Base-by-base conservation (phyloP, 2,329 filamentous ascomycete species). In the Cladophialophora exuberans region DNA sequence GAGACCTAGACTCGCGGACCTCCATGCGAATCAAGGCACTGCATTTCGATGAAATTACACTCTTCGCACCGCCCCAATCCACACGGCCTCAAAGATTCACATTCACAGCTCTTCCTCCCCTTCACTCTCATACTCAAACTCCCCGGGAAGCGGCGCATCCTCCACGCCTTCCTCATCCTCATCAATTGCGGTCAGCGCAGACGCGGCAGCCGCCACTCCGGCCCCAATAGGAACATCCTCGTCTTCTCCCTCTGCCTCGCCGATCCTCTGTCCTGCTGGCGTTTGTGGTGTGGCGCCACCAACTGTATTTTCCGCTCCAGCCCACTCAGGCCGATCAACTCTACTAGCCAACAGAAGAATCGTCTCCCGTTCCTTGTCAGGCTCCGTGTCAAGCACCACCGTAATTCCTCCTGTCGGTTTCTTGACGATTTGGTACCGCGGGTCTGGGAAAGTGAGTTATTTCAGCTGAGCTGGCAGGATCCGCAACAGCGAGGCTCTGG, bases 271-370 rank as follows among this genome's bases (percentile, higher is more conserved):
- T 11, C 59, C 57, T 23, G 61, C 61, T 13, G 63, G 61, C 9
- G 65, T 63, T 17, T 66, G 59, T 6, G 66, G 39, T 25, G 65
- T 6, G 65, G 61, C 61, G 33, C 60, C 63, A 31, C 46, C 57
- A 57, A 52, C 30, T 15, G 38, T 59, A 28, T 62, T 61, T 4
- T 61, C 63, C 31, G 63, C n/a, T n/a, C n/a, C 66, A 36, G 61
- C 62, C 4, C 61, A 61, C 45, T 63, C 65, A 28, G 60, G 58
- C 5, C 68, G 18, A 39, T 73, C 72, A 55, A 63, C 74, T 69
- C 95, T 96, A 81, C 92, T 94, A 36, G 95, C 83, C 77, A 95
- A 96, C 72, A 97, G 85, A 71, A 97, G 94, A 43, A 99, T 82
- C 6, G 94, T 81, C 15, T 85, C 78, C 71, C 96, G 95, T 43